Percentiles rank a stretch among this genome's conserved stretches.
Evolutionary conservation across 2,329 filamentous ascomycete species (phyloP).

Genomic region (Diaporthe batatas): DNA sequence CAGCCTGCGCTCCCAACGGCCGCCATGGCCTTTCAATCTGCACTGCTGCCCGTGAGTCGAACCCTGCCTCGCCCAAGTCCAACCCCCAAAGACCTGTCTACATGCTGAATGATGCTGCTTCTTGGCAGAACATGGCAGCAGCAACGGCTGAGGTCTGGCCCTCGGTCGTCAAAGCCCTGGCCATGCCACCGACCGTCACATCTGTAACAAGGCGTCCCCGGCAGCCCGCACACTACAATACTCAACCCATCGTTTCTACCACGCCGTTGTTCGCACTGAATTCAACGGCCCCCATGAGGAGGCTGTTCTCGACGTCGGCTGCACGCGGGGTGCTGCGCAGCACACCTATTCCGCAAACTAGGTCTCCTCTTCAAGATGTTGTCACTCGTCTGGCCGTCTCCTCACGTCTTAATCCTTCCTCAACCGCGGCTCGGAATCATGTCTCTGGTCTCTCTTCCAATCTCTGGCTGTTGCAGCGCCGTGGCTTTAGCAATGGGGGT

Average conservation of each 20-base stretch:
- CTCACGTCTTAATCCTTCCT: background rate
- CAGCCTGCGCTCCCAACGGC: slow-evolving; percentile 38
- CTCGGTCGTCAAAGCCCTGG: slow-evolving; percentile 55
- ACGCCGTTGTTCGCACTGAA: slow-evolving; percentile 49
- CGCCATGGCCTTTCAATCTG: slow-evolving; percentile 42
- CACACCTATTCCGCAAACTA: background rate
- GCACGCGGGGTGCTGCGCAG: background rate
- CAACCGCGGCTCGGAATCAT: background rate
- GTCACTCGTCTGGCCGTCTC: background rate
- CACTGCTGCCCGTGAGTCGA: slow-evolving; percentile 41
- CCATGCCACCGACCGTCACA: slow-evolving; percentile 51
- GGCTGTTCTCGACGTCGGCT: slow-evolving; percentile 37
- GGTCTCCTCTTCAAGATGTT: slow-evolving; percentile 18
- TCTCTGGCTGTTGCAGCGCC: slow-evolving; percentile 47
- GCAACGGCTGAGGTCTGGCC: slow-evolving; percentile 59
- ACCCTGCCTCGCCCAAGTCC: background rate
- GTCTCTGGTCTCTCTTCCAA: slow-evolving; percentile 32
- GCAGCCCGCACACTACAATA: slow-evolving; percentile 48
- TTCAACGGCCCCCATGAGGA: background rate
- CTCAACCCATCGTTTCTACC: slow-evolving; percentile 50
- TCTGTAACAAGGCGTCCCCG: slow-evolving; percentile 26
- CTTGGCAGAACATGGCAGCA: slow-evolving; percentile 58
- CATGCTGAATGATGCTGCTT: background rate
- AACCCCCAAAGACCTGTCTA: background rate
- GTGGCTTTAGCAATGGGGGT: slow-evolving; percentile 59